Evolutionary conservation across 2,329 filamentous ascomycete species (phyloP), one percentile per base, ranked within the genome.

Genomic region (Sporothrix globosa): DNA sequence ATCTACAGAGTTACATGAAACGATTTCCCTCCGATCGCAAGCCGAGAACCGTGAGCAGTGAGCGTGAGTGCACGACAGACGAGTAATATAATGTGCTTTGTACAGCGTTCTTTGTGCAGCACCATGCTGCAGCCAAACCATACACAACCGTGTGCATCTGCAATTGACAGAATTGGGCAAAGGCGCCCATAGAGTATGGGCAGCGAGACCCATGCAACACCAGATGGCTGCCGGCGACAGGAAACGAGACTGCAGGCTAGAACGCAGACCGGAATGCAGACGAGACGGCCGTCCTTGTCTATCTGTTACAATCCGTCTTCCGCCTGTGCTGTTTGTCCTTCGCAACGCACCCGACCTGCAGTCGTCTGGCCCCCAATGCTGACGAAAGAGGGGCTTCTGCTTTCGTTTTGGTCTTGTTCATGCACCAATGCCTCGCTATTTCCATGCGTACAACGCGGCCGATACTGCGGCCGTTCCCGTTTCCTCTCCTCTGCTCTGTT

Each of bases 391-490:
- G 44, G 14, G 41, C 44, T 17, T 17, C 13, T 17, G 13, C 44
- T 46, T 17, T 2, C 17, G 3, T 17, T 46, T 17, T 52, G 6
- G 21, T n/a, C 50, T 52, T 52, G 50, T 24, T 52, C 50, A 52
- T 52, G 50, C 50, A 52, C 11, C 50, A 21, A 24, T 53, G 50
- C 50, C 24, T n/a, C 50, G 50, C 50, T 53, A 14, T 46, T 27
- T 30, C 3, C 17, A n/a, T 53, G 50, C 50, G 50, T 21, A 27
- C 56, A 44, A 39, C 34, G n/a, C 56, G 39, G 56, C 34, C 56
- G 19, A 44, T 44, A 11, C 56, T 44, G 56, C 56, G 56, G 56
- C 56, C 56, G 56, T 34, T 61, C 34, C 56, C 56, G 56, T 44
- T 21, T 11, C 56, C 34, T 39, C 34, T 44, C 53, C 27, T 4